These are phyloP conservation scores for Sphagnum magellanicum DNA, from an alignment of 228 moss, liverwort and hornwort species.

Conservation along the genomic window DNA sequence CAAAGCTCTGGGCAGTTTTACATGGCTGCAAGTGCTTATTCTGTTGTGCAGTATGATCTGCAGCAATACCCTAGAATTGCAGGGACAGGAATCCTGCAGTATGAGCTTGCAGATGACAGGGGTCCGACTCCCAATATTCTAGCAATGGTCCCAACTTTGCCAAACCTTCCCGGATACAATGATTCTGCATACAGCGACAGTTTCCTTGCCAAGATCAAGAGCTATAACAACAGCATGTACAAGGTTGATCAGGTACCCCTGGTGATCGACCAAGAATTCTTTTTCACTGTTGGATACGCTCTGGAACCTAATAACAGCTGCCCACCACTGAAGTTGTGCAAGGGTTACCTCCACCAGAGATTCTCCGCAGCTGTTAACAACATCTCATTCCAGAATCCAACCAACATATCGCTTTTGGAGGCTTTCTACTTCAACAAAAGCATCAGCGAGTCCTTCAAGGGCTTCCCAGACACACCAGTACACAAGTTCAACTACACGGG, in stretches of 20 bases:
- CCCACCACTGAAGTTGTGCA: constrained; percentile 27
- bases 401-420: constrained; percentile 36
- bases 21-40: constrained; percentile 45
- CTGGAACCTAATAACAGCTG: constrained; percentile 33
- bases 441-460: constrained; percentile 20
- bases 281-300: constrained; percentile 34
- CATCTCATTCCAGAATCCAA: constrained; percentile 45
- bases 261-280: constrained; percentile 15
- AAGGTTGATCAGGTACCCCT: background rate
- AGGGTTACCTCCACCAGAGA: constrained; percentile 25
- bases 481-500: constrained; percentile 27
- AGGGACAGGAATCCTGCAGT: background rate
- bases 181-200: constrained; percentile 20
- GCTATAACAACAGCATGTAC: constrained; percentile 20
- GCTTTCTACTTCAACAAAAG: constrained; percentile 34
- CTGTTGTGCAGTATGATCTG: constrained; percentile 10
- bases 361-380: constrained; percentile 45
- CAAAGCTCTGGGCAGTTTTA: constrained; percentile 15
- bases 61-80: background rate
- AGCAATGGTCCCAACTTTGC: constrained; percentile 6
- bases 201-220: constrained; percentile 23
- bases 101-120: background rate
- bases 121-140: background rate
- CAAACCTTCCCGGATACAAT: constrained; percentile 32
- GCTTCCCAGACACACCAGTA: constrained; percentile 29